Evolutionary conservation across 305 asterid species (phyloP).

Genomic region (Petunia hybrid): DNA sequence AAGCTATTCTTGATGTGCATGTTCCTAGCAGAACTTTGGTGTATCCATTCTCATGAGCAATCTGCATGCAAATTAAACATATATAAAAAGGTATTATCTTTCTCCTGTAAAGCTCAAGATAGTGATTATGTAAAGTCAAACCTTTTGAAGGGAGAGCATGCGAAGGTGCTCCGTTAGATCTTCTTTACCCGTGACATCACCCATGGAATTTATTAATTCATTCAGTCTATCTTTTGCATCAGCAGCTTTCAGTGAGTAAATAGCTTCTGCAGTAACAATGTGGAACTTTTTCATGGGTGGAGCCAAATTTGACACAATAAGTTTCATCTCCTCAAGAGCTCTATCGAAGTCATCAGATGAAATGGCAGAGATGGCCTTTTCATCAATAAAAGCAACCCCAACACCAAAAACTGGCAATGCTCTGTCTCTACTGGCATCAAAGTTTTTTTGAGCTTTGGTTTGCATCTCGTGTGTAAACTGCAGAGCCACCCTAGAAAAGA

Average conservation of each 20-base stretch:
- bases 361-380: conserved; percentile 47
- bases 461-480: conserved; percentile 84
- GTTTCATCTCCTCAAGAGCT: conserved; percentile 64
- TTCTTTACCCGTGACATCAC: conserved; percentile 86
- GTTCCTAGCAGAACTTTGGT: conserved; percentile 78
- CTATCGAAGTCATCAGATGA: conserved; percentile 48
- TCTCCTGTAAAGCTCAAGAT: neutral
- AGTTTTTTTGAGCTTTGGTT: conserved; percentile 73
- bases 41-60: conserved; percentile 80
- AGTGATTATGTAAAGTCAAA: conserved; percentile 34
- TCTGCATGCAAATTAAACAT: conserved; percentile 52
- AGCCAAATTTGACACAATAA: conserved; percentile 63
- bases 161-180: conserved; percentile 73
- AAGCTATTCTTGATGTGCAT: conserved; percentile 70
- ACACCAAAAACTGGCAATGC: conserved; percentile 85
- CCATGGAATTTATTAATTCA: conserved; percentile 53
- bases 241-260: conserved; percentile 54
- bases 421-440: conserved; percentile 76
- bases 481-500: conserved; percentile 57
- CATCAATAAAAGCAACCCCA: conserved; percentile 86
- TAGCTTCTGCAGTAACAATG: conserved; percentile 60
- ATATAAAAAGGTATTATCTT: conserved; percentile 16
- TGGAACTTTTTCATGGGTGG: conserved; percentile 72
- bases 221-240: conserved; percentile 58
- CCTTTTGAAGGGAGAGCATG: conserved; percentile 76